Base-by-base conservation (phyloP, 768 basidiomycete species). In the Termitomyces sp. region DNA sequence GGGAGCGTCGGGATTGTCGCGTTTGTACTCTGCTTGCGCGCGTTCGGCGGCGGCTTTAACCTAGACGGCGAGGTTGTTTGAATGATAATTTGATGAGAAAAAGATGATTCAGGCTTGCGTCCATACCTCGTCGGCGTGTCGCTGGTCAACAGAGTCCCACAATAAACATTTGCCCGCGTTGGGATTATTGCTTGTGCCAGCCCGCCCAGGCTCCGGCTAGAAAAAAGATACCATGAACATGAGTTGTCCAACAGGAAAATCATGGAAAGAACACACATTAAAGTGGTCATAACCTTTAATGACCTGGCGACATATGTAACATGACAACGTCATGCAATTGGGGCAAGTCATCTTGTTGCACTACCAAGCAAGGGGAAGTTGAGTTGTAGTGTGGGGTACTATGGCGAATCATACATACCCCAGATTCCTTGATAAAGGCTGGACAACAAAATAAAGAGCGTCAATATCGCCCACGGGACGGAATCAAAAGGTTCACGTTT, bases 301-400 rank as follows among this genome's bases (percentile, higher is more conserved):
- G 34, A 86, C 64, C 65, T 89, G 64, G 30, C 91, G 81, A 68
- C 95, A 96, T 26, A 93, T 75, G 66, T 97, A 95, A 71, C 95
- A 97, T 0, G 88, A 93, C 40, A 90, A 36, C 0, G 91, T 85
- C 1, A 46, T 60, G 66, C 95, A 96, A 58, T 86, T 73, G 1
- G 86, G 82, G 64, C 91, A 93, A 0, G 76, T 80, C 87, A 97
- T 95, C 70, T 96, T 96, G 81, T 96, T 96, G 74, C 95, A 96
- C 87, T 92, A 62, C 40, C 42, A 30, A 53, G 56, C 58, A 34
- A 64, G 7, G 6, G 50, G 36, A 55, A n/a, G 42, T 30, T 49
- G 20, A 53, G 32, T 56, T 24, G 34, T 14, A n/a, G 30, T 16
- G 1, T 42, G n/a, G 60, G 49, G 20, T 2, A 26, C 5, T 13